Evolutionary conservation across 768 basidiomycete species (phyloP), one percentile per base, ranked within the genome.

Genomic region (Mycena maculata): DNA sequence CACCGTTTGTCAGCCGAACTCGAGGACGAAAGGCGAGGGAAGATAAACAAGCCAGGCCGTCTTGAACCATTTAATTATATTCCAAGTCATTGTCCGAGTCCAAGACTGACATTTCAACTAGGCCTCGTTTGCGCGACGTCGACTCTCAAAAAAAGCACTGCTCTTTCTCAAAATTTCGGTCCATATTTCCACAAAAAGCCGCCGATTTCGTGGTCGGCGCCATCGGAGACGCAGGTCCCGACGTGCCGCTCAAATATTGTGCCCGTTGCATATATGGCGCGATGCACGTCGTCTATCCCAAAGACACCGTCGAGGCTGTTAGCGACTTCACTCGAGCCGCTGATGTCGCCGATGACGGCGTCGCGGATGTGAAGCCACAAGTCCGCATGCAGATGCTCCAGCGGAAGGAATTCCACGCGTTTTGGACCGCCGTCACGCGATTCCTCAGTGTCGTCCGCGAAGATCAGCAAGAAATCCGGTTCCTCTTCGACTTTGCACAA

Each of bases 381-480:
- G 57, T 47, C 4, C 57, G 57, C 57, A 58, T 47, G 57, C 57
- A 58, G 31, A 45, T 5, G 30, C 13, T 58, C 6, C 57, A 58
- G 44, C 44, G 57, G 10, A 58, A 58, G 10, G 30, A 58, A 2
- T 58, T 58, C 30, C 57, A 58, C 31, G 18, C 57, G 12, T 58
- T 58, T 22, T 58, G 57, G 57, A 58, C 44, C n/a, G 57, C 44
- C 31, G 3, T 58, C 18, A 25, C 10, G 7, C 57, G 57, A 15
- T 58, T 58, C 42, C 57, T 58, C 57, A 57, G 41, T 20, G 56
- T 44, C n/a, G 8, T 49, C 20, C 56, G 42, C 4, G 44, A 58
- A 12, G 42, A 45, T 10, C 10, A 2, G 8, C 57, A 58, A 31
- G n/a, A 58, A 36, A 58, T 58, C 7, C 13, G 20, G 30, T 47